phyloP scores from a whole-genome alignment of 176 grass and related monocot genomes.

The Tillandsia leiboldiana region DNA sequence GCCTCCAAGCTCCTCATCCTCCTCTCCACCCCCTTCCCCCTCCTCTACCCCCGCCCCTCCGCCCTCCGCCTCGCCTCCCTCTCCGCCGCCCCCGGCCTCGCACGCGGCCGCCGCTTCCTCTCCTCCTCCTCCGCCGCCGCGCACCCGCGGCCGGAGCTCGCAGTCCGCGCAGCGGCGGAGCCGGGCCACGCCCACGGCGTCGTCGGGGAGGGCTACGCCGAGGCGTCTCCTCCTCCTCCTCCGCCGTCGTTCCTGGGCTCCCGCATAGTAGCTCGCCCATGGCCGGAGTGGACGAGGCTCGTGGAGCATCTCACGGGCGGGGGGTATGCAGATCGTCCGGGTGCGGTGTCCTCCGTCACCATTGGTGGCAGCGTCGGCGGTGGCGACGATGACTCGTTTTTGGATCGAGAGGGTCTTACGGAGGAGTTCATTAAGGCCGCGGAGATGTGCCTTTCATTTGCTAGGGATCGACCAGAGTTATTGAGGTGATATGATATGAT shows the following conservation, averaged over 20 bases:
- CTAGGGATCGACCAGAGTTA: constrained; percentile 50
- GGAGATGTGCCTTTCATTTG: constrained; percentile 54
- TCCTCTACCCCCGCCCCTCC: constrained; percentile 29
- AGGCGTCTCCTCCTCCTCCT: neutral
- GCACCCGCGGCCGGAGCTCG: neutral
- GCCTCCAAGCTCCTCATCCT: constrained; percentile 51
- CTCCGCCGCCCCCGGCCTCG: constrained; percentile 19
- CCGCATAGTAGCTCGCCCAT: constrained; percentile 1
- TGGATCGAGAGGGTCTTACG: constrained; percentile 19
- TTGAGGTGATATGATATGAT: constrained; percentile 43
- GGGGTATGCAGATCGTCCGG: constrained; percentile 27
- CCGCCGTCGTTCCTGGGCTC: neutral
- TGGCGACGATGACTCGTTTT: constrained; percentile 15
- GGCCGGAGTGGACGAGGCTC: constrained; percentile 62
- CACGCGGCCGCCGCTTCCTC: constrained; percentile 18
- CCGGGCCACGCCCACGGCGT: constrained; percentile 10
- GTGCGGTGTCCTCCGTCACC: neutral
- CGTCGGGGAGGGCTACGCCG: constrained; percentile 13
- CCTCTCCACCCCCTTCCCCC: constrained; percentile 42
- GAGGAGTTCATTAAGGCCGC: constrained; percentile 36
- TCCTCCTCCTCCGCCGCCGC: constrained; percentile 2
- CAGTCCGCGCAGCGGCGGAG: constrained; percentile 1
- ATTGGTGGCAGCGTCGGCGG: no score
- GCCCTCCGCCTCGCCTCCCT: constrained; percentile 27
- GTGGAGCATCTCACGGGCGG: constrained; percentile 41